Evolutionary conservation across 176 grass and related monocot genomes (phyloP).

Genomic region (barley (Hordeum vulgare)): DNA sequence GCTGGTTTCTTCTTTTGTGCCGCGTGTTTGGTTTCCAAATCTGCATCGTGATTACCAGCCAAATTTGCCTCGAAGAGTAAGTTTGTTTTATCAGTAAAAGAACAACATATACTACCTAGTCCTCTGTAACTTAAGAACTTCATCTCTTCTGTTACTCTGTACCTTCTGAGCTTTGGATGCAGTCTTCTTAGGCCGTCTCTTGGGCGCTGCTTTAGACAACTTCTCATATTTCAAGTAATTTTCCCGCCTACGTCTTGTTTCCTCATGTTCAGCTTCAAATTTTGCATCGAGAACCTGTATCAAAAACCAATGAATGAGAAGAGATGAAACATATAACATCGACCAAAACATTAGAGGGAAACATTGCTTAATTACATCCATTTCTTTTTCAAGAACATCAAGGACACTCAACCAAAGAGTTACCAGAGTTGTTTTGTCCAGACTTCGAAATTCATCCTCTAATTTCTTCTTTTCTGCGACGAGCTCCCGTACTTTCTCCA

Average conservation of each 20-base stretch:
- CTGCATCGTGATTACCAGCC: conserved; percentile 31
- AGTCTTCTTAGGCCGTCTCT: conserved; percentile 43
- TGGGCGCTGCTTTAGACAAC: background rate
- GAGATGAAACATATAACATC: background rate
- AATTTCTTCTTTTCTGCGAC: conserved; percentile 41
- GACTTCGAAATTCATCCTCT: conserved; percentile 32
- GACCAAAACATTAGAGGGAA: background rate
- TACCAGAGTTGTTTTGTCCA: no score
- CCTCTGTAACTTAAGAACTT: background rate
- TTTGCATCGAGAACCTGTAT: conserved; percentile 41
- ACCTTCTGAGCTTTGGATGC: conserved; percentile 18
- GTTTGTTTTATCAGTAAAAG: no score
- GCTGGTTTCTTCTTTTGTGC: conserved; percentile 24
- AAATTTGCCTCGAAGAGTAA: conserved; percentile 24
- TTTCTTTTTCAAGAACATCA: conserved; percentile 62
- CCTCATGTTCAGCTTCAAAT: conserved; percentile 7
- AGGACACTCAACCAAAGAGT: conserved; percentile 71
- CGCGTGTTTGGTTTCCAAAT: background rate
- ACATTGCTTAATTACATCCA: conserved; percentile 51
- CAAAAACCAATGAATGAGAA: background rate
- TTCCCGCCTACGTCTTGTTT: background rate
- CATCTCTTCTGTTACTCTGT: background rate
- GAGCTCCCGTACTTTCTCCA: conserved; percentile 58
- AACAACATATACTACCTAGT: no score
- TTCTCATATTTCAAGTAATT: background rate